phyloP scores from a whole-genome alignment of 305 asterid genomes.

The Fraxinus dipetala region DNA sequence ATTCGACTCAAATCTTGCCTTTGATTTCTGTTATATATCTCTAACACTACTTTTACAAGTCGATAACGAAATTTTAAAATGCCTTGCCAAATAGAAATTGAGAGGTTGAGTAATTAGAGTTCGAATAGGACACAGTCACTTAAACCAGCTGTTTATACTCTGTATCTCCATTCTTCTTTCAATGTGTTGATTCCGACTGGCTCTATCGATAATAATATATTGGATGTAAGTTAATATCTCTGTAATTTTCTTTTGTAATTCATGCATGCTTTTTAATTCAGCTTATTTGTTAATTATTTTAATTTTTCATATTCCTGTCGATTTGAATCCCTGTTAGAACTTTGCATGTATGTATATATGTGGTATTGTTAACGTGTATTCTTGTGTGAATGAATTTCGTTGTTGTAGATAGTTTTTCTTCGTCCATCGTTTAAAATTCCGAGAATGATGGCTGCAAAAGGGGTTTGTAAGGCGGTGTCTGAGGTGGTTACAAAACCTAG shows the following conservation, averaged over 20 bases:
- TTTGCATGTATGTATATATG: neutral
- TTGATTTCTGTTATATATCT: too few species aligned
- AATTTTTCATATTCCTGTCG: neutral
- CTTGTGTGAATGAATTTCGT: conserved; percentile 4
- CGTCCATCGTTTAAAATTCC: conserved; percentile 20
- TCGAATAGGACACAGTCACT: neutral
- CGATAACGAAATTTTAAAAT: neutral
- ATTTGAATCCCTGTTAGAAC: neutral
- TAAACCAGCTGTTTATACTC: neutral
- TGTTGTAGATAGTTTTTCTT: conserved; percentile 21
- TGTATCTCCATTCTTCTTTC: neutral
- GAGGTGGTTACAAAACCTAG: conserved; percentile 20
- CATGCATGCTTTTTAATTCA: neutral
- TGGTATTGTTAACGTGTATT: neutral
- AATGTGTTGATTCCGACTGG: neutral
- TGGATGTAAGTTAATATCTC: neutral
- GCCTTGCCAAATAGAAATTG: neutral
- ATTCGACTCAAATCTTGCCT: neutral
- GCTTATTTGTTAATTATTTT: neutral
- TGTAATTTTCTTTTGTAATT: neutral
- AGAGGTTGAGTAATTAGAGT: neutral
- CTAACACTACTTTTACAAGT: neutral
- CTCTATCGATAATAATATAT: neutral
- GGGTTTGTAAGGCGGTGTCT: conserved; percentile 34
- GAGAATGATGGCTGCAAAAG: conserved; percentile 39